Base-by-base conservation (phyloP, 805 yeast species). In the Priceomyces castillae region DNA sequence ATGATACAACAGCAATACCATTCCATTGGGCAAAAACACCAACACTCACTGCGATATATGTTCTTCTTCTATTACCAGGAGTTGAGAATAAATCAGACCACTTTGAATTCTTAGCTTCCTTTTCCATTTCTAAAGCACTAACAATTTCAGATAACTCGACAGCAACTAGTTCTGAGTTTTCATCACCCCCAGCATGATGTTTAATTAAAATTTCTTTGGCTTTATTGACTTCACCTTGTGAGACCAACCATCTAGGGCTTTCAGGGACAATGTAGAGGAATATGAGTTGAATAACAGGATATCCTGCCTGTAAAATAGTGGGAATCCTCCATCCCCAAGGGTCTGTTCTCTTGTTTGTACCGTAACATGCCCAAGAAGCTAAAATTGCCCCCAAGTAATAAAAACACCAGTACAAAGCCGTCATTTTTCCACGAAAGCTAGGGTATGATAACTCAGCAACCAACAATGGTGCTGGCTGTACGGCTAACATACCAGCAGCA, bases 291-390 rank as follows among this genome's bases (percentile, higher is more conserved):
- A 75, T 45, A 10, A 60, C 46, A 7, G 81, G 81, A 43, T 77
- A 78, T 30, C 76, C 52, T 18, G 76, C 66, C 48, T 76, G 81
- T 37, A 77, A 56, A 4, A 71, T 76, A 25, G 76, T 60, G 4
- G 80, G 80, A 39, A 77, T 59, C 54, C 78, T 57, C 90, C 90
- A 60, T 78, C 82, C 57, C 80, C 85, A 46, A 80, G 67, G 25
- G 76, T 9, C 15, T 5, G 4, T 9, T 30, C 4, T 30, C 4
- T 5, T 30, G 61, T 9, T 61, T 59, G 65, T 81, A 80, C 10
- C 86, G 83, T 53, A 82, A 67, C 56, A 81, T 69, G 90, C 90
- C 39, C 81, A 71, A 15, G 84, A 73, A 42, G 87, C 88, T 60
- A 82, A 85, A 54, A 81, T 66, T 74, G 75, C 41, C 81, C 88